Conservation (phyloP, 306 rosid genomes). For the Casuarina equisetifolia region DNA sequence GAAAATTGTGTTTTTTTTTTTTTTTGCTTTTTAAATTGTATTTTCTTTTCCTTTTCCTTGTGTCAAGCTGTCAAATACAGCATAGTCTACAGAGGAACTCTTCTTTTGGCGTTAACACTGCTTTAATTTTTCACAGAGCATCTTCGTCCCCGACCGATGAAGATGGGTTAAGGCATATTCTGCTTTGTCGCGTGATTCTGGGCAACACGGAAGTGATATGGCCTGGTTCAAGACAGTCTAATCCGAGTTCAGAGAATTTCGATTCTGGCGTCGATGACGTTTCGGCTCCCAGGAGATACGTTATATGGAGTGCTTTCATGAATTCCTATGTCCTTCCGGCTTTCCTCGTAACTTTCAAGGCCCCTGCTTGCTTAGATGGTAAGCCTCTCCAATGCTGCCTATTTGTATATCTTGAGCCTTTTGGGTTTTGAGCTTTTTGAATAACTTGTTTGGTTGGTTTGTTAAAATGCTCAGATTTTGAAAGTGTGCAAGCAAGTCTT, state of each 20-base stretch:
- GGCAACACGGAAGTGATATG: slow-evolving; percentile 47
- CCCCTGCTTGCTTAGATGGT: slow-evolving; percentile 23
- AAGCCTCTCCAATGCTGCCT: background rate
- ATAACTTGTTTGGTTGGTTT: background rate
- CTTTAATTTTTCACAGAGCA: slow-evolving; percentile 35
- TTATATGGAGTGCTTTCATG: slow-evolving; percentile 56
- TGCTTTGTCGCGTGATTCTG: slow-evolving; percentile 53
- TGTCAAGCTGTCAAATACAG: background rate
- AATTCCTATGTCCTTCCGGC: slow-evolving; percentile 50
- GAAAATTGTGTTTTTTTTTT: too few relatives aligned
- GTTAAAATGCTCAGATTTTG: slow-evolving; percentile 34
- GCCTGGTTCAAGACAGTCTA: slow-evolving; percentile 44
- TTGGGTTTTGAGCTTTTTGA: too few relatives aligned
- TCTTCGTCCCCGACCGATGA: slow-evolving; percentile 34
- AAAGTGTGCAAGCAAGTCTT: slow-evolving; percentile 17
- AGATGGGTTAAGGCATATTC: slow-evolving; percentile 44
- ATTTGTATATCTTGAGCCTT: background rate
- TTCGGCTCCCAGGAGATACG: slow-evolving; percentile 32
- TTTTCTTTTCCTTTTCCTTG: too few relatives aligned
- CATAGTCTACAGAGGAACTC: too few relatives aligned
- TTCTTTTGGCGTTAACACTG: background rate
- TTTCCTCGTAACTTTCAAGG: slow-evolving; percentile 47
- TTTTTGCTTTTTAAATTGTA: too few relatives aligned
- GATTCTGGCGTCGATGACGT: slow-evolving; percentile 55
- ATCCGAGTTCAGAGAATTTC: slow-evolving; percentile 42